A percentile compares a stretch with the other conserved stretches of the same genome.
Evolutionary conservation across 805 yeast genomes (phyloP).

Genomic region (Starmerella floricola): DNA sequence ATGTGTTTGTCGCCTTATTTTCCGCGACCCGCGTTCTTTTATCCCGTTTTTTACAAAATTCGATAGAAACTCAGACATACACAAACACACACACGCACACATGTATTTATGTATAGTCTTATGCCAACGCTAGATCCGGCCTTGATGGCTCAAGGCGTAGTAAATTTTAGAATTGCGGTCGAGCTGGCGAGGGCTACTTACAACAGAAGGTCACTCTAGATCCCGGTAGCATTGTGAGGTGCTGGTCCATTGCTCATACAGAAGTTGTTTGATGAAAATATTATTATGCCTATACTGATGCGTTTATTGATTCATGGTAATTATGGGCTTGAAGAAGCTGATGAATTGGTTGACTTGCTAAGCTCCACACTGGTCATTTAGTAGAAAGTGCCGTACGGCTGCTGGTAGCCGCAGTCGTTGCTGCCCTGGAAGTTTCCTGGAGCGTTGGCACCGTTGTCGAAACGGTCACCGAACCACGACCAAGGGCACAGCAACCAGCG

Average conservation of each 20-base stretch:
- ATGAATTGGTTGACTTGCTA: neutral
- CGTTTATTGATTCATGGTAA: neutral
- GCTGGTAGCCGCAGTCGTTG: neutral
- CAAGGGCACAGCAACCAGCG: conserved; percentile 15
- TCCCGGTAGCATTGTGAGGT: too few species aligned
- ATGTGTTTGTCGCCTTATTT: neutral
- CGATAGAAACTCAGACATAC: neutral
- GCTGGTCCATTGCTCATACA: too few species aligned
- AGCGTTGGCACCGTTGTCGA: conserved; percentile 1
- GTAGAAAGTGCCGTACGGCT: neutral
- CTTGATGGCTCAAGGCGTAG: too few species aligned
- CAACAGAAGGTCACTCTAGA: too few species aligned
- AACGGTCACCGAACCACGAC: conserved; percentile 4
- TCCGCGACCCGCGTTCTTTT: neutral
- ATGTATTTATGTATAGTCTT: too few species aligned
- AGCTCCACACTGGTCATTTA: neutral
- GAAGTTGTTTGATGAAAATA: too few species aligned
- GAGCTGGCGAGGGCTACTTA: too few species aligned
- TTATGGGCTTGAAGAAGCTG: neutral
- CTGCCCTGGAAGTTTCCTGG: neutral
- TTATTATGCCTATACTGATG: too few species aligned
- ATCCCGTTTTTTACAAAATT: too few species aligned
- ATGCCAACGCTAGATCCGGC: too few species aligned
- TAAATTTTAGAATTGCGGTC: too few species aligned
- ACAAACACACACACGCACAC: too few species aligned